Percentiles rank a stretch among this genome's conserved stretches.
Evolutionary conservation across 805 yeast genomes (phyloP).

Genomic region (Hanseniaspora lachancei): DNA sequence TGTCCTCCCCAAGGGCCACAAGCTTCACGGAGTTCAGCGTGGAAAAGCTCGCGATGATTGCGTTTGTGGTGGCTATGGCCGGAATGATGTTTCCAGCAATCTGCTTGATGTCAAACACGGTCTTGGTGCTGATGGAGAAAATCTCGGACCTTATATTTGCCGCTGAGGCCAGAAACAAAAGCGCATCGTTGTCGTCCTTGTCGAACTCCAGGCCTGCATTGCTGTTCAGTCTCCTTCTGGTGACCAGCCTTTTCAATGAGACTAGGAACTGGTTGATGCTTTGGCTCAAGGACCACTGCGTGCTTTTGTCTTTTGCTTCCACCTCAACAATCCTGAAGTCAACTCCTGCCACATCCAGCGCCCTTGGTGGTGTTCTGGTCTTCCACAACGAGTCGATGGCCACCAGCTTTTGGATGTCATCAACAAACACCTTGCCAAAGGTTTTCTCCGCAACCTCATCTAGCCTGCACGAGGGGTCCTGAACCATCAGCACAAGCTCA

Average conservation of each 20-base stretch:
- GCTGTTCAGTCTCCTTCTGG: conserved; percentile 26
- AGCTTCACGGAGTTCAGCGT: conserved; percentile 57
- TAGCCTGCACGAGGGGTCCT: conserved; percentile 15
- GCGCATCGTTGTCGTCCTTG: conserved; percentile 87
- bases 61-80: conserved; percentile 96
- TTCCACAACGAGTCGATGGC: conserved; percentile 68
- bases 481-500: conserved; percentile 33
- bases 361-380: conserved; percentile 52
- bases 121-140: conserved; percentile 55
- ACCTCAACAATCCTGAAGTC: conserved; percentile 14
- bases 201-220: conserved; percentile 48
- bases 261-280: conserved; percentile 46
- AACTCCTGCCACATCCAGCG: conserved; percentile 32
- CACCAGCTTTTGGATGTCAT: conserved; percentile 68
- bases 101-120: conserved; percentile 79
- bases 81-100: conserved; percentile 98
- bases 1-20: conserved; percentile 26
- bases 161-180: conserved; percentile 75
- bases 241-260: conserved; percentile 38
- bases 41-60: conserved; percentile 83
- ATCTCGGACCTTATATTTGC: conserved; percentile 63
- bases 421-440: conserved; percentile 46
- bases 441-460: conserved; percentile 27
- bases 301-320: conserved; percentile 22
- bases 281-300: conserved; percentile 49